Evolutionary conservation across 345 rosid genomes (phyloP).

Genomic region (Noccaea bulbosa): DNA sequence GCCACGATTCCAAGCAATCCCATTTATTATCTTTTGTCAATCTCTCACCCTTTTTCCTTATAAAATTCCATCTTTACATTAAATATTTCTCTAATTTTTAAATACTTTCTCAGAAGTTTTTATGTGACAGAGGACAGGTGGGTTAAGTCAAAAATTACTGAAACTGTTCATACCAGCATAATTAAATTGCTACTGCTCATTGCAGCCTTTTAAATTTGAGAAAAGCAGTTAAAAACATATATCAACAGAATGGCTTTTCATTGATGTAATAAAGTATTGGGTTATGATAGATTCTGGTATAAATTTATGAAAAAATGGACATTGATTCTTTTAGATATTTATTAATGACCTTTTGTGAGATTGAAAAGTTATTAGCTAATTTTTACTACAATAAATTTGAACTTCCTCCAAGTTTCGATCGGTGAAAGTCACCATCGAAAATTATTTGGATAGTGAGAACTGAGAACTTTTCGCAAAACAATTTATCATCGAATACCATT

Average conservation of each 20-base stretch:
- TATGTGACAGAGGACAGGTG: slow-evolving; percentile 28
- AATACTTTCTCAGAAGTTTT: neutral
- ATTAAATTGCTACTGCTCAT: slow-evolving; percentile 37
- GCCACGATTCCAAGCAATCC: slow-evolving; percentile 44
- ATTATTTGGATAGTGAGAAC: too few relatives aligned
- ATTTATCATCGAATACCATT: too few relatives aligned
- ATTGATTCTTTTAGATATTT: neutral
- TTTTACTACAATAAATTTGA: too few relatives aligned
- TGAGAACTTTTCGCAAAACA: too few relatives aligned
- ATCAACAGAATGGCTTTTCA: slow-evolving; percentile 33
- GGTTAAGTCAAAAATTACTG: slow-evolving; percentile 38
- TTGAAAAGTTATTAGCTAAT: too few relatives aligned
- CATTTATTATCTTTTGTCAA: slow-evolving; percentile 45
- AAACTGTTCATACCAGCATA: slow-evolving; percentile 23
- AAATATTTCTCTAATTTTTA: slow-evolving; percentile 23
- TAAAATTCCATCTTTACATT: slow-evolving; percentile 25
- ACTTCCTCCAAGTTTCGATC: too few relatives aligned
- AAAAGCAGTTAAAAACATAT: slow-evolving; percentile 22
- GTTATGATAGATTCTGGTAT: slow-evolving; percentile 20
- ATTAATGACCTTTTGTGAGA: neutral
- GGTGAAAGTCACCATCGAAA: too few relatives aligned
- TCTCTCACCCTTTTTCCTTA: slow-evolving; percentile 33
- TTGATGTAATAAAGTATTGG: slow-evolving; percentile 10
- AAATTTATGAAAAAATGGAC: neutral
- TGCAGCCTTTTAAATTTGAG: slow-evolving; percentile 43